Evolutionary conservation across 2,329 filamentous ascomycete genomes (phyloP).

Genomic region (Colletotrichum sp.): DNA sequence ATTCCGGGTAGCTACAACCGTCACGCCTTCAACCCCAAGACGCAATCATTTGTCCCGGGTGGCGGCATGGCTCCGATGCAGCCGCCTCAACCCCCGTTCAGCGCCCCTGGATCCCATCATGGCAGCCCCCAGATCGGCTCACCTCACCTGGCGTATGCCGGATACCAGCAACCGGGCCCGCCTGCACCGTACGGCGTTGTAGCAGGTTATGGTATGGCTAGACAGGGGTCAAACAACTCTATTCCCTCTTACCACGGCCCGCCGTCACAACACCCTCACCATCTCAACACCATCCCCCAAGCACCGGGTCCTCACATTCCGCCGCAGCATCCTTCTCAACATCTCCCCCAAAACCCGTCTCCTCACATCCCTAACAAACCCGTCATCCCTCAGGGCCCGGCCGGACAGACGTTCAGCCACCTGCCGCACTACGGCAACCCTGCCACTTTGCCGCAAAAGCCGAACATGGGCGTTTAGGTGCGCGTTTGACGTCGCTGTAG

Average conservation of each 20-base stretch:
- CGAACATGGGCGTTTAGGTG: slow-evolving; percentile 42
- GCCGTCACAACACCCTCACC: slow-evolving; percentile 38
- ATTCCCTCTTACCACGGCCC: slow-evolving; percentile 54
- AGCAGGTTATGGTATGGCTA: slow-evolving; percentile 58
- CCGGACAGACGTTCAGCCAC: slow-evolving; percentile 53
- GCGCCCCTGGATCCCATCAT: slow-evolving; percentile 53
- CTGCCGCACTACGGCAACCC: slow-evolving; percentile 65
- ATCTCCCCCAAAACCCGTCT: slow-evolving; percentile 46
- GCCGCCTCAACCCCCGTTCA: slow-evolving; percentile 52
- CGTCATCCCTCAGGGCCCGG: slow-evolving; percentile 44
- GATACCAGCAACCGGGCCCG: slow-evolving; percentile 50
- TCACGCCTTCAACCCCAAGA: slow-evolving; percentile 92
- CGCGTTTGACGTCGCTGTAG: slow-evolving; percentile 3
- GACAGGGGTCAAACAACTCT: slow-evolving; percentile 61
- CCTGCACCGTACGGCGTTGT: slow-evolving; percentile 50
- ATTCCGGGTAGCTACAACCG: slow-evolving; percentile 85
- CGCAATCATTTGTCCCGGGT: slow-evolving; percentile 83
- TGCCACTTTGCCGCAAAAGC: slow-evolving; percentile 64
- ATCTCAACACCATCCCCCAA: slow-evolving; percentile 42
- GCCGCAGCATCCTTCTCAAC: slow-evolving; percentile 42
- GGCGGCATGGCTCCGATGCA: slow-evolving; percentile 53
- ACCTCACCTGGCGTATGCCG: slow-evolving; percentile 54
- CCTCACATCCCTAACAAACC: slow-evolving; percentile 53
- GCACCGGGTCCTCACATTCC: slow-evolving; percentile 35
- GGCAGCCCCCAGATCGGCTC: slow-evolving; percentile 59